A percentile compares a stretch with the other conserved stretches of the same genome.
Conservation (phyloP, 345 rosid species). For the Rubroshorea leprosula region DNA sequence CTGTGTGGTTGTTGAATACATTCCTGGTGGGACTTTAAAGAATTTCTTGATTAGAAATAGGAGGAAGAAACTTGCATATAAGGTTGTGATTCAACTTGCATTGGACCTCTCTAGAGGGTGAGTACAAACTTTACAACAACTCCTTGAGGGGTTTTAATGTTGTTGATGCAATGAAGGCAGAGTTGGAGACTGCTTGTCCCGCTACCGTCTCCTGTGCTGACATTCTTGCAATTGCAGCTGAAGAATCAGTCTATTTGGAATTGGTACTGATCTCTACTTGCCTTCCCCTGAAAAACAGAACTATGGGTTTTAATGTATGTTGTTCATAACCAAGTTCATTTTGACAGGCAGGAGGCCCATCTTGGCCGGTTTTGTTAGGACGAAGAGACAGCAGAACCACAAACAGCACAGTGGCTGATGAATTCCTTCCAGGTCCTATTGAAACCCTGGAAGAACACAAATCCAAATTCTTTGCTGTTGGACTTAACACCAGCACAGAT, state of each 20-base stretch:
- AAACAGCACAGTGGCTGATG: slow-evolving; percentile 21
- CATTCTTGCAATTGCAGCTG: slow-evolving; percentile 24
- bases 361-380: slow-evolving; percentile 28
- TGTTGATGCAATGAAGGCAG: slow-evolving; percentile 29
- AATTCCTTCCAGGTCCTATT: slow-evolving; percentile 28
- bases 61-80: slow-evolving; percentile 52
- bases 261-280: slow-evolving; percentile 9
- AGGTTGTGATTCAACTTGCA: slow-evolving; percentile 64
- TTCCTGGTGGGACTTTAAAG: slow-evolving; percentile 69
- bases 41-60: slow-evolving; percentile 61
- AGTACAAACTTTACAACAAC: slow-evolving; percentile 14
- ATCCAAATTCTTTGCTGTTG: slow-evolving; percentile 19
- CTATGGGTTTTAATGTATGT: no score
- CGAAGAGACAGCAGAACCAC: slow-evolving; percentile 34
- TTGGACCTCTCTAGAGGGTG: slow-evolving; percentile 84
- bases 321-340: not conserved
- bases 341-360: slow-evolving; percentile 39
- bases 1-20: slow-evolving; percentile 78
- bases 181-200: slow-evolving; percentile 3
- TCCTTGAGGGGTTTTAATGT: slow-evolving; percentile 67
- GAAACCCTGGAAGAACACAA: slow-evolving; percentile 21
- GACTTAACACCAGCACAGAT: slow-evolving; percentile 22
- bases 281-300: not conserved
- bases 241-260: slow-evolving; percentile 23
- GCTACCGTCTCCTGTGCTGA: slow-evolving; percentile 7